Evolutionary conservation across 108 stramenopile species (phyloP).

Genomic region (Discostella pseudostelligera): DNA sequence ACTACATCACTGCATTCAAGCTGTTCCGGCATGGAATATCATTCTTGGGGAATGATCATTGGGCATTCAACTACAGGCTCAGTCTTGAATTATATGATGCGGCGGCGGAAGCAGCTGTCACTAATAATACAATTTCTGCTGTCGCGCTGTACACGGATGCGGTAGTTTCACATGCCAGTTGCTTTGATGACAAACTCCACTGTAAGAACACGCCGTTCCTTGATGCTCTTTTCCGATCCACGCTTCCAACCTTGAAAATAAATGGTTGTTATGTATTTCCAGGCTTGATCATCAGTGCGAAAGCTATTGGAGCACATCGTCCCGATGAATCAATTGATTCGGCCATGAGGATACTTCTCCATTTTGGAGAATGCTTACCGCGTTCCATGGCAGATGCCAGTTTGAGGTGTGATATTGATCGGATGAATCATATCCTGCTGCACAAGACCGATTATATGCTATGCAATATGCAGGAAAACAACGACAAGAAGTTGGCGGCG

Average conservation of each 20-base stretch:
- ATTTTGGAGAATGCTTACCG: conserved; percentile 17
- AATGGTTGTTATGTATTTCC: no score
- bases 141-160: background rate
- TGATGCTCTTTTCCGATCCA: no score
- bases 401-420: background rate
- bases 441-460: conserved; percentile 7
- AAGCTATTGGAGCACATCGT: conserved; percentile 2
- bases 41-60: conserved; percentile 18
- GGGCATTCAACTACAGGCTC: conserved; percentile 16
- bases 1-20: conserved; percentile 8
- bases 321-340: conserved; percentile 4
- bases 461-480: background rate
- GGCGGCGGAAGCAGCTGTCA: conserved; percentile 16
- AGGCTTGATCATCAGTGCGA: background rate
- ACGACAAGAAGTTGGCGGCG: conserved; percentile 2
- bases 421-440: conserved; percentile 9
- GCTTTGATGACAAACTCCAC: conserved; percentile 21
- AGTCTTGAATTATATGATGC: conserved; percentile 28
- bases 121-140: background rate
- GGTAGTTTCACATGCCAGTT: conserved; percentile 6
- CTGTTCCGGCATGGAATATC: conserved; percentile 31
- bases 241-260: no score
- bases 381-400: background rate
- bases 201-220: no score
- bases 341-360: background rate